These are phyloP conservation scores for Tricholoma furcatifolium DNA, from an alignment of 768 basidiomycete genomes.

Conservation along the genomic window DNA sequence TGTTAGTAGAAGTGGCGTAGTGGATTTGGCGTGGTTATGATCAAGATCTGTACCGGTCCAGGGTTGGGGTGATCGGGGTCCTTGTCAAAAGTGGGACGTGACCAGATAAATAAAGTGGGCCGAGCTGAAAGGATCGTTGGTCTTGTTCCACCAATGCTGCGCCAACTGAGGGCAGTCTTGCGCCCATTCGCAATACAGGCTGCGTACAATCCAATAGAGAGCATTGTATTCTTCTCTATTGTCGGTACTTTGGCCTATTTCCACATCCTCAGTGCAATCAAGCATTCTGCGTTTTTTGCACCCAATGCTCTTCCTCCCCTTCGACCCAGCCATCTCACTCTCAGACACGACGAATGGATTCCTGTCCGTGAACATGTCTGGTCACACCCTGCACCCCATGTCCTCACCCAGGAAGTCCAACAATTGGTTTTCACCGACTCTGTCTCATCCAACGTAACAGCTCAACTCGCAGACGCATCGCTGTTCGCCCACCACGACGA, in stretches of 20 bases:
- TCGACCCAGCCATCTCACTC: constrained; percentile 55
- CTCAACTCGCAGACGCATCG: constrained; percentile 14
- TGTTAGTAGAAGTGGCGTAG: no score
- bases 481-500: constrained; percentile 23
- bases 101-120: background rate
- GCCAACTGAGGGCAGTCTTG: constrained; percentile 57
- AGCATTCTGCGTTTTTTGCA: constrained; percentile 80
- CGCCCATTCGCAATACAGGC: constrained; percentile 71
- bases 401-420: constrained; percentile 63
- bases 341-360: constrained; percentile 60
- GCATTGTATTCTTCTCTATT: constrained; percentile 87
- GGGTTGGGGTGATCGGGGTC: constrained; percentile 12
- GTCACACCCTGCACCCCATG: constrained; percentile 30
- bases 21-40: background rate
- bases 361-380: constrained; percentile 56
- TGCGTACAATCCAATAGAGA: constrained; percentile 80
- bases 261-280: constrained; percentile 87
- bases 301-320: constrained; percentile 47
- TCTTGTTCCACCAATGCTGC: constrained; percentile 11
- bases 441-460: constrained; percentile 34
- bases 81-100: background rate
- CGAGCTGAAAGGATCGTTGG: no score
- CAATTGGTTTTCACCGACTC: constrained; percentile 62
- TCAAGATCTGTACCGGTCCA: constrained; percentile 7
- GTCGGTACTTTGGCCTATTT: constrained; percentile 94